Base-by-base conservation (phyloP, 257 asterid genomes). In the Scutellaria baicalensis region DNA sequence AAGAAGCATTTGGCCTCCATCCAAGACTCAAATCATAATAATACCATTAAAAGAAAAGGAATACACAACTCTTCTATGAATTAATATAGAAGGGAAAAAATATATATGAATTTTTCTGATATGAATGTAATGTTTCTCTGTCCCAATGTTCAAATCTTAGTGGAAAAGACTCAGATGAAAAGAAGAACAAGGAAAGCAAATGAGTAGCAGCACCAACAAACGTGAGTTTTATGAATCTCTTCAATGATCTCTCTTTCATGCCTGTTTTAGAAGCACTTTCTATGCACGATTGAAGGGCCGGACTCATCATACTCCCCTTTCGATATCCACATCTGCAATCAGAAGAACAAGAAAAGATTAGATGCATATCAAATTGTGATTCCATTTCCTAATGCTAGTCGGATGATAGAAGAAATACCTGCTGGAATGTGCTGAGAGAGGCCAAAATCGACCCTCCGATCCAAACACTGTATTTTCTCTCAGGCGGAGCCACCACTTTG, bases 281-380 rank as follows among this genome's bases (percentile, higher is more conserved):
- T 81, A 77, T 81, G 85, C 63, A 81, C 85, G 56, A 81, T 81
- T 10, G 85, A 81, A 38, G 85, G 85, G 11, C 85, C 85, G 1
- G 85, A 81, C 62, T 81, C 85, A 17, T 81, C 85, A 21, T 81
- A 81, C 74, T 81, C 85, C 0, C 81, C 78, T 35, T 81, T 81
- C 33, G 85, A 82, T 62, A 81, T 81, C 85, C 85, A 81, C 85
- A 79, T 82, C 86, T 82, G 78, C 84, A 63, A 54, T 21, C 49
- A 68, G 39, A 20, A n/a, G 27, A 58, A 58, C 58, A 54, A 51
- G 9, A 55, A 27, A 51, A 60, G 12, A 49, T 49, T 64, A 23
- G 3, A 27, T 75, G 43, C 35, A 27, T 11, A 0, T 27, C 11
- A 40, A 40, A 0, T 0, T 40, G 12, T 27, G 33, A 27, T 27